Conservation (phyloP, 139 green algal species). For the Gonium pectorale region DNA sequence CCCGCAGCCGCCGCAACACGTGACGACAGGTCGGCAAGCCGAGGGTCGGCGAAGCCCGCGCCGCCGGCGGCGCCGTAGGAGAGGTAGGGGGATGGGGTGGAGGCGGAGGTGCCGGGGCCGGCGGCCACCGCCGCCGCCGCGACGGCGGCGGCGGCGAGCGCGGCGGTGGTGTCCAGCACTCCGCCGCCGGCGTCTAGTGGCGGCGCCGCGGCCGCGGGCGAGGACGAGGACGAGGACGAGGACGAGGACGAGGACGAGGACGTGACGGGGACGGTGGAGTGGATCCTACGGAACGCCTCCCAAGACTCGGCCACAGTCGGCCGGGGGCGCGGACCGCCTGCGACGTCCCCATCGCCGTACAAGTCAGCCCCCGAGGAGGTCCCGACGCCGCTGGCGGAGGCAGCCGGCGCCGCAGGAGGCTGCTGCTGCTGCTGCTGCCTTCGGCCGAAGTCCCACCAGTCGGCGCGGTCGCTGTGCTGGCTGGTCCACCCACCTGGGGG, state of each 20-base stretch:
- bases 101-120: neutral
- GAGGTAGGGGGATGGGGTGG: neutral
- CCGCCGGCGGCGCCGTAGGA: neutral
- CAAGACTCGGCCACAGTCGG: constrained; percentile 22
- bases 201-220: too few species aligned
- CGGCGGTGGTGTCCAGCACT: constrained; percentile 24
- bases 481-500: neutral
- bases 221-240: neutral
- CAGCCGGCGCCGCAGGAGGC: too few species aligned
- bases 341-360: neutral
- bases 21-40: constrained; percentile 11
- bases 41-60: neutral
- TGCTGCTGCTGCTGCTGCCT: neutral
- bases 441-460: constrained; percentile 19
- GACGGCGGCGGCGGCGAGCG: constrained; percentile 21
- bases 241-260: too few species aligned
- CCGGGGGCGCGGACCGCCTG: neutral
- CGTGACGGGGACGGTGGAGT: neutral
- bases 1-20: too few species aligned
- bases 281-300: constrained; percentile 22
- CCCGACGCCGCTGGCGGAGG: neutral
- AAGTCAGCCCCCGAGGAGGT: too few species aligned
- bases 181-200: neutral
- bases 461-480: neutral
- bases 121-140: neutral